Conservation (phyloP, 352 stramenopile species). For the Phytophthora hibernalis region DNA sequence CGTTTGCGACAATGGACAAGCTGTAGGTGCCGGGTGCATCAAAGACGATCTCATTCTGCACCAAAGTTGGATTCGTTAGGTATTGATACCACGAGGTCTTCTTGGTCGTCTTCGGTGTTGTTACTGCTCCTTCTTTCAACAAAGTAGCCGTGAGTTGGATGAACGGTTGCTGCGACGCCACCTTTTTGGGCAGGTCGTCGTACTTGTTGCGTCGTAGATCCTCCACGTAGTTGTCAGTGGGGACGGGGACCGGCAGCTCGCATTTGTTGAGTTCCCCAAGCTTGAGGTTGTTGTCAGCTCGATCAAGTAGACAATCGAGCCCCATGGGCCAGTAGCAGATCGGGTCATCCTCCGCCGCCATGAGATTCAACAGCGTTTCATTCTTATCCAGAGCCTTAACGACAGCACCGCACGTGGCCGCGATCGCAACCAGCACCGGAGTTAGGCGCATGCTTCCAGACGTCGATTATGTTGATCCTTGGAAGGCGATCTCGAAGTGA, state of each 20-base stretch:
- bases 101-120: neutral
- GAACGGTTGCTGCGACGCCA: slow-evolving; percentile 6
- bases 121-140: neutral
- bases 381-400: neutral
- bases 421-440: neutral
- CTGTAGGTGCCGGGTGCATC: slow-evolving; percentile 30
- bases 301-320: slow-evolving; percentile 3
- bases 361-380: neutral
- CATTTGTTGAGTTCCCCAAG: slow-evolving; percentile 4
- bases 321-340: slow-evolving; percentile 9
- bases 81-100: slow-evolving; percentile 11
- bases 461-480: neutral
- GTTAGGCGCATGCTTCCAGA: neutral
- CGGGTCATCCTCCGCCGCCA: neutral
- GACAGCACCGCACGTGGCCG: neutral
- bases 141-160: slow-evolving; percentile 8
- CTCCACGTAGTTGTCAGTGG: slow-evolving; percentile 30
- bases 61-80: slow-evolving; percentile 2
- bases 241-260: slow-evolving; percentile 10
- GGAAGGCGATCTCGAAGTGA: too few relatives aligned
- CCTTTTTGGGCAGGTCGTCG: slow-evolving; percentile 2
- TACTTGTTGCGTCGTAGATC: slow-evolving; percentile 20
- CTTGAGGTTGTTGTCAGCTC: neutral
- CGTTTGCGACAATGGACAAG: slow-evolving; percentile 28
- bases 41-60: slow-evolving; percentile 27